Evolutionary conservation across 495 filamentous ascomycete genomes (phyloP).

Genomic region (Neurospora cerealis): DNA sequence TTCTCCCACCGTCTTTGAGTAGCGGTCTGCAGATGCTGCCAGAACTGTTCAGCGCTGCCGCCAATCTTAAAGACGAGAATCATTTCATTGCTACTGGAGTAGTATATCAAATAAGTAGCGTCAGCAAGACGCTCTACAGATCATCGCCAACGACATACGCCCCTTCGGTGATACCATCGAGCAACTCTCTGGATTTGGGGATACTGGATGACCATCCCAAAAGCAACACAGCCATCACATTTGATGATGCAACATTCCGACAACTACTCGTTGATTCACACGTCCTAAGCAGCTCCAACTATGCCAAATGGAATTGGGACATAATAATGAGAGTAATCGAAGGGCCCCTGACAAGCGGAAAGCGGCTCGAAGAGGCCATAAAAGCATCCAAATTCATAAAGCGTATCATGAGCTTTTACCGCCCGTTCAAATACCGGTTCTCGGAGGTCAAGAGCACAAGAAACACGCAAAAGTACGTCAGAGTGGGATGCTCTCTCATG

Average conservation of each 20-base stretch:
- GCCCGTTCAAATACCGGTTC: slow-evolving; percentile 94
- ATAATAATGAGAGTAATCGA: slow-evolving; percentile 83
- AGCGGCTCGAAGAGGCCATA: slow-evolving; percentile 87
- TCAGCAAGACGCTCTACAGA: slow-evolving; percentile 85
- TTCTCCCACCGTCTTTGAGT: slow-evolving; percentile 71
- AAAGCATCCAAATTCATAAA: slow-evolving; percentile 94
- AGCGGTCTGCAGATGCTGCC: slow-evolving; percentile 76
- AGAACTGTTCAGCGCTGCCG: slow-evolving; percentile 64
- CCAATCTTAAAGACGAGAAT: slow-evolving; percentile 57
- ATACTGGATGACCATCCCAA: slow-evolving; percentile 56
- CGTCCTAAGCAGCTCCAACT: slow-evolving; percentile 76
- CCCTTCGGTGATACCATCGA: slow-evolving; percentile 25
- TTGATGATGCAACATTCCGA: slow-evolving; percentile 85
- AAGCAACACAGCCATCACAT: slow-evolving; percentile 55
- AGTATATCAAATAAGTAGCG: slow-evolving; percentile 94
- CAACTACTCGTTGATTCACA: slow-evolving; percentile 77
- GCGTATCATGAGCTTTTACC: slow-evolving; percentile 84
- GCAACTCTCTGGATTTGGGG: slow-evolving; percentile 29
- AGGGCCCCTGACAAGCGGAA: slow-evolving; percentile 83
- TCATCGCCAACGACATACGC: slow-evolving; percentile 43
- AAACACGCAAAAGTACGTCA: slow-evolving; percentile 87
- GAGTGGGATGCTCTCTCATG: slow-evolving; percentile 78
- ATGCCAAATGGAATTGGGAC: slow-evolving; percentile 94
- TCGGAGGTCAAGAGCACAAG: slow-evolving; percentile 78
- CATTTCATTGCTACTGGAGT: slow-evolving; percentile 73